Base-by-base conservation (phyloP, 495 filamentous ascomycete species). In the Hypoxylon perforatum region DNA sequence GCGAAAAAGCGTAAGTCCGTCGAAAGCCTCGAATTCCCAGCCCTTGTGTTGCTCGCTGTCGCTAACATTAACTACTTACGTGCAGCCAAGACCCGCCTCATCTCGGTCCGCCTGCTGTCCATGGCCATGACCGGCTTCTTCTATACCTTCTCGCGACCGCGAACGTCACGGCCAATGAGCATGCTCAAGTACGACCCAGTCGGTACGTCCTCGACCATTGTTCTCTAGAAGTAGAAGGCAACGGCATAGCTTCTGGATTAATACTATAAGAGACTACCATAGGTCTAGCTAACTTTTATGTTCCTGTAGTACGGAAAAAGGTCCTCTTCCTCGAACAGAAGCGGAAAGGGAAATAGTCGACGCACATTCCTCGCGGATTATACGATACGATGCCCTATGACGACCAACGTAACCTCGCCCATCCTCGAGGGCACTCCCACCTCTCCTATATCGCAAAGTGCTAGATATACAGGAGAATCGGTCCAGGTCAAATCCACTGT, bases 151-250 rank as follows among this genome's bases (percentile, higher is more conserved):
- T 84, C 91, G 54, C 91, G 96, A 28, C 93, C 94, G 14, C 89
- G 96, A 50, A 81, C 84, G 21, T 84, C 94, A 58, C 82, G 88
- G 38, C 95, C 96, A 36, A 85, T 98, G 77, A 94, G 91, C 80
- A 96, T 98, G 93, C 84, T 98, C 66, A 99, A 99, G 81, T 98
- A 99, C 77, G 96, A 99, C 80, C 96, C 96, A 59, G 91, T 99
- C 71, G 91, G 96, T 91, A 92, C 78, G 92, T 82, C 39, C 25
- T 19, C 1, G 45, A 45, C 21, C 10, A 14, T 25, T n/a, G n/a
- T 12, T 10, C 15, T 21, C 38, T 41, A 7, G 15, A 1, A n/a
- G 14, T 15, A n/a, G 38, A 41, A 12, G 14, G 17, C 17, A n/a
- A n/a, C 12, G 17, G 41, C 17, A 44, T 21, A 18, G 41, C 41